Evolutionary conservation across 148 eudicot species (phyloP).

Genomic region (Cornus suecica): DNA sequence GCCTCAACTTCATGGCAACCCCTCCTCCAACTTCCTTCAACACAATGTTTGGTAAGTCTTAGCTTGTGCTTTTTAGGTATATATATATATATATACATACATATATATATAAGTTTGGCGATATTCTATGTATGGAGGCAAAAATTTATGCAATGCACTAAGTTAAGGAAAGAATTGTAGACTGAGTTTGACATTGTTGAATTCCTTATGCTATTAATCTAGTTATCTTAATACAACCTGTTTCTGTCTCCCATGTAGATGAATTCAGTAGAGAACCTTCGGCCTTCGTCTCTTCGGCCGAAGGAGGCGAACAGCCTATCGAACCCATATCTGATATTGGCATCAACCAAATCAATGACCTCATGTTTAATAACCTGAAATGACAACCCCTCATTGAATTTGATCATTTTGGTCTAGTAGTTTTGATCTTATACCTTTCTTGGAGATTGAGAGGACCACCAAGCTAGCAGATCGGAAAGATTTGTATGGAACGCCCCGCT

Average conservation of each 20-base stretch:
- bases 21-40: conserved; percentile 78
- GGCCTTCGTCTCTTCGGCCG: conserved; percentile 20
- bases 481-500: no score
- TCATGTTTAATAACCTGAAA: conserved; percentile 51
- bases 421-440: not conserved
- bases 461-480: no score
- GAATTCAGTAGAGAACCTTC: conserved; percentile 70
- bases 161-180: not conserved
- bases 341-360: conserved; percentile 55
- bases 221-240: not conserved
- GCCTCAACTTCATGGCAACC: conserved; percentile 80
- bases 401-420: not conserved
- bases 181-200: not conserved
- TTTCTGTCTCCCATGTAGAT: conserved; percentile 40
- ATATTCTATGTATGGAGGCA: not conserved
- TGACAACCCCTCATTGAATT: conserved; percentile 14
- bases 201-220: not conserved
- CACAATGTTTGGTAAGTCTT: conserved; percentile 60
- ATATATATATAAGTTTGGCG: no score
- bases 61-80: not conserved
- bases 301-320: conserved; percentile 64
- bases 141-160: not conserved
- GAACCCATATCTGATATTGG: conserved; percentile 82
- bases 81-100: not conserved
- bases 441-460: no score